A percentile compares a stretch with the other conserved stretches of the same genome.
phyloP scores from a whole-genome alignment of 1,139 yeast species.

The Hanseniaspora uvarum region DNA sequence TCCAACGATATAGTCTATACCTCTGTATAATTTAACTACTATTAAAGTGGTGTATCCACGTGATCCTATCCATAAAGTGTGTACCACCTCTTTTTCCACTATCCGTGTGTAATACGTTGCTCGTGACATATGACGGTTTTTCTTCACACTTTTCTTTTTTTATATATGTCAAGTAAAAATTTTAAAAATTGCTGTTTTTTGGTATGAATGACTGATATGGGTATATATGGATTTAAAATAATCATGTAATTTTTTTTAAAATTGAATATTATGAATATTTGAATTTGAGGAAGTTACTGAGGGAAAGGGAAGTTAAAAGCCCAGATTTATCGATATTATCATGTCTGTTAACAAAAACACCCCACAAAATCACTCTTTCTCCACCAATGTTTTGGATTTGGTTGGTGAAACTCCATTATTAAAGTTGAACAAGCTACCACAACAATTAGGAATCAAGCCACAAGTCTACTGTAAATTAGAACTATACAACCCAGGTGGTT shows the following conservation, averaged over 20 bases:
- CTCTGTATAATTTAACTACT: too few relatives aligned
- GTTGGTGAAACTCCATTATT: constrained; percentile 79
- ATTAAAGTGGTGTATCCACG: too few relatives aligned
- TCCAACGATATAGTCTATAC: constrained; percentile 5
- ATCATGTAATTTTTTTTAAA: too few relatives aligned
- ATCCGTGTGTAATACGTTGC: neutral
- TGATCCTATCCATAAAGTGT: too few relatives aligned
- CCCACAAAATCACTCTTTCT: constrained; percentile 17
- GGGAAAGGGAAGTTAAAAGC: too few relatives aligned
- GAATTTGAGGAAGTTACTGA: too few relatives aligned
- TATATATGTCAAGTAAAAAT: neutral
- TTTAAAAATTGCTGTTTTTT: too few relatives aligned
- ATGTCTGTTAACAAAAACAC: constrained; percentile 12
- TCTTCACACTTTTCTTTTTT: neutral
- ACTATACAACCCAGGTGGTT: constrained; percentile 82
- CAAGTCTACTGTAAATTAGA: constrained; percentile 82
- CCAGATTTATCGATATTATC: too few relatives aligned
- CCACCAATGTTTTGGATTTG: constrained; percentile 28
- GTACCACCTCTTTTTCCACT: too few relatives aligned
- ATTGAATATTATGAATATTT: too few relatives aligned
- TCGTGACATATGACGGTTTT: neutral
- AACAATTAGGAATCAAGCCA: constrained; percentile 66
- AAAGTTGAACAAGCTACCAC: constrained; percentile 64
- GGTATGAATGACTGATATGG: too few relatives aligned
- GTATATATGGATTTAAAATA: too few relatives aligned